Base-by-base conservation (phyloP, 768 basidiomycete genomes). In the Tylopilus plumbeoviolaceoides region DNA sequence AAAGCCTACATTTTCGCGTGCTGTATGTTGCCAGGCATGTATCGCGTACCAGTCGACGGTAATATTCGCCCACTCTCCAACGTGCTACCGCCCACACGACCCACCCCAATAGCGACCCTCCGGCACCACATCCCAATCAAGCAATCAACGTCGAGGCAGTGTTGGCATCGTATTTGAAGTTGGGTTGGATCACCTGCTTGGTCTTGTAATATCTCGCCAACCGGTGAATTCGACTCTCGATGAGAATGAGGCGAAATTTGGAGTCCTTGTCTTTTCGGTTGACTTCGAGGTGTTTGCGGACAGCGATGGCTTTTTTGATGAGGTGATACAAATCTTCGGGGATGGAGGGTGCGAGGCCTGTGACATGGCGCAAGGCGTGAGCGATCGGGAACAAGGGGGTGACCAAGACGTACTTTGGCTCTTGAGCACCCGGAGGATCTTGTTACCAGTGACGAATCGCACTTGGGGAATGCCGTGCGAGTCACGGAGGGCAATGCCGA, bases 201-300 rank as follows among this genome's bases (percentile, higher is more conserved):
- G 89, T 87, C 83, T 95, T 95, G 87, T 98, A 98, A 83, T 98
- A 98, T 63, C 95, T 84, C 44, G 92, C 94, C 65, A 99, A 87
- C 72, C 87, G 85, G 81, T 99, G 95, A 74, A 99, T 98, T 64
- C 95, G 84, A 62, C 93, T 95, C 82, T 99, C 95, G 81, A 99
- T 95, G 66, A 98, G 79, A 80, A 98, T 98, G 67, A 98, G 86
- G 72, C 95, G 91, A 81, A 85, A 85, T 69, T 85, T 95, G 73
- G 91, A 91, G 82, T 98, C 95, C 81, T 93, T 95, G 83, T 99
- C 95, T 75, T 95, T 95, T 72, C 95, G 87, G 88, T 97, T 98
- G 67, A 82, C 80, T 75, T 97, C 92, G 63, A 99, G 84, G 76
- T 98, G 95, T 82, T 98, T 98, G 76, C 95, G 93, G 69, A 99